Conservation (phyloP, 2,329 filamentous ascomycete species). For the Bipolaris victoriae region DNA sequence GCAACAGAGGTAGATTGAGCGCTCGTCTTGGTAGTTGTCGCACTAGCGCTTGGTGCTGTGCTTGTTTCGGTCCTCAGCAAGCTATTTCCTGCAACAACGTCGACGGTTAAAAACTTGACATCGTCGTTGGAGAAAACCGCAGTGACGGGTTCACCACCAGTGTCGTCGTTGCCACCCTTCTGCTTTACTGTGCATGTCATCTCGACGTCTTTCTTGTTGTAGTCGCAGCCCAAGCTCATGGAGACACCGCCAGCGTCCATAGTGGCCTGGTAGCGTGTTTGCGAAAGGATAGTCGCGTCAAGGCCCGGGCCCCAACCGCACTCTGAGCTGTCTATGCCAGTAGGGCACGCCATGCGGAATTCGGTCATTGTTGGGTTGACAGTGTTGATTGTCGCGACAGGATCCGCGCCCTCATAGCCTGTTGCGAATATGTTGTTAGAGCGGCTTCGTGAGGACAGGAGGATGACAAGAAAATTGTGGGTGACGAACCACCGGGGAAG, state of each 20-base stretch:
- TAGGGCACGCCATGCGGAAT: conserved; percentile 33
- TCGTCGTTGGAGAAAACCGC: conserved; percentile 26
- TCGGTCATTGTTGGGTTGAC: conserved; percentile 31
- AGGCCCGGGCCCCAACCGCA: conserved; percentile 36
- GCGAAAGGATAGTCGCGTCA: conserved; percentile 26
- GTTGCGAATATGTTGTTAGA: conserved; percentile 1
- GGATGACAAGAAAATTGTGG: background rate
- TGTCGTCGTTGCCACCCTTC: conserved; percentile 23
- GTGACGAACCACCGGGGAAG: conserved; percentile 31
- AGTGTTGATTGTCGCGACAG: conserved; percentile 32
- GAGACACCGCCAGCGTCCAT: conserved; percentile 23
- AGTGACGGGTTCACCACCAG: conserved; percentile 15
- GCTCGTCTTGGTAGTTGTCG: conserved; percentile 10
- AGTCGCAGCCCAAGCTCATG: conserved; percentile 37
- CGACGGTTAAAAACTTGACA: conserved; percentile 29
- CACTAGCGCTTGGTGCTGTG: conserved; percentile 19
- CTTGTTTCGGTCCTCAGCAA: conserved; percentile 22
- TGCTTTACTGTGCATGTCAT: conserved; percentile 37
- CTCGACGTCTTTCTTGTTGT: conserved; percentile 26
- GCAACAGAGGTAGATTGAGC: conserved; percentile 11
- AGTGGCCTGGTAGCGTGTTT: conserved; percentile 29
- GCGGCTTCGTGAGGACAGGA: background rate
- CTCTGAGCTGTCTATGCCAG: conserved; percentile 22
- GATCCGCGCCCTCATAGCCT: conserved; percentile 27
- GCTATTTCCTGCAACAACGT: conserved; percentile 31